Base-by-base conservation (phyloP, 768 basidiomycete genomes). In the Suillus paluster region DNA sequence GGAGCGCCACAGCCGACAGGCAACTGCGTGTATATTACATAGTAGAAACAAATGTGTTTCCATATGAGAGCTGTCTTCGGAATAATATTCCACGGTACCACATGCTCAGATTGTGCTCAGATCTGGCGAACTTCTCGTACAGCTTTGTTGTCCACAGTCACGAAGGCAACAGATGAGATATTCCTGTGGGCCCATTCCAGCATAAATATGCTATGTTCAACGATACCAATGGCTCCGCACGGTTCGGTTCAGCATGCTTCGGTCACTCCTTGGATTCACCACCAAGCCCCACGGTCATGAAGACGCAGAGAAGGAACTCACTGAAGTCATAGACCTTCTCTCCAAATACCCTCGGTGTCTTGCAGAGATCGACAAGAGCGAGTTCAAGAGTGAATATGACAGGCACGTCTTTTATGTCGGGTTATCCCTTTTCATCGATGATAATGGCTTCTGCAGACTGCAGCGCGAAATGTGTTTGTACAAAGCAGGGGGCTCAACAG, bases 221-320 rank as follows among this genome's bases (percentile, higher is more conserved):
- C n/a, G n/a, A n/a, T n/a, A n/a, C n/a, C 25, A 39, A 39, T 4
- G 54, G 54, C 10, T 12, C 38, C 30, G 17, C 23, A 39, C 9
- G 38, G 17, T 55, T 39, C 38, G 23, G 23, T 27, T 39, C 54
- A 55, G 11, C 54, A 55, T 55, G 38, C 17, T 55, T 25, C 54
- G 23, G 23, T 55, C 54, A 7, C 54, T 55, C 23, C 17, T 38
- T 19, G 23, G 23, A 19, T 19, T 19, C 10, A 17, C 17, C 54
- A 17, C 25, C 23, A 55, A 55, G 54, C 6, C 23, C 6, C 38
- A 6, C 25, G 11, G 17, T 19, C 38, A 39, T 25, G 17, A 55
- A 39, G 54, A 55, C 4, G 23, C 54, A 55, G 54, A 55, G 23
- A 55, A 55, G 23, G 38, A 55, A 55, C 54, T 55, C 17, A 9